Base-by-base conservation (phyloP, 2,329 filamentous ascomycete genomes). In the Claviceps citrina region DNA sequence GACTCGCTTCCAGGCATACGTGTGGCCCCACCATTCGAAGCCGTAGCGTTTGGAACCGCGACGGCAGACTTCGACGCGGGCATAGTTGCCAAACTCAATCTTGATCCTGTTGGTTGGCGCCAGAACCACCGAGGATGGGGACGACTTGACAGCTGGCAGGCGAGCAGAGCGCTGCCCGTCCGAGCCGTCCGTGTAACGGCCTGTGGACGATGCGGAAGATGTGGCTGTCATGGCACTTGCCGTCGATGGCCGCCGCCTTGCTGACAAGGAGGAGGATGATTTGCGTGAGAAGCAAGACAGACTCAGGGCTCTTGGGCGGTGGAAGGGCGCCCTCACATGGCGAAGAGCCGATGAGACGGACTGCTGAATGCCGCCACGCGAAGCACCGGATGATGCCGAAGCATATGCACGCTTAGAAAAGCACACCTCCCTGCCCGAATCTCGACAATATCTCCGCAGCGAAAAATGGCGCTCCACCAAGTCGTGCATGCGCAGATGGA, bases 81-180 rank as follows among this genome's bases (percentile, higher is more conserved):
- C 89, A 57, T 98, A 98, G 64, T 96, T 98, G 48, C 85, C 93
- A 57, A 95, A 98, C 57, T 96, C 89, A 26, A 98, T 72, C 61
- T 86, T 84, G 57, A 89, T 82, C 27, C 73, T 80, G 58, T 93
- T 85, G 43, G 79, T 83, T 15, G 83, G 74, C 33, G 67, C 53
- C 39, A 60, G 63, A 19, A 57, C 56, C 22, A 57, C 56, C 22
- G 50, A 43, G 28, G 53, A 52, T 38, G 54, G 52, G 40, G 46
- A 43, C 39, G 49, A 43, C 39, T 50, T 44, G 32, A 24, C 38
- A 32, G 20, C 38, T 19, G 42, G 43, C 18, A 34, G 39, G 16
- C 28, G 39, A 22, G 37, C 37, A 2, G 36, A 33, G 20, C 20
- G 15, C n/a, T n/a, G n/a, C 13, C 30, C 36, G 18, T 37, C 44